These are phyloP conservation scores for Saturnispora saitoi DNA, from an alignment of 805 yeast genomes.

Conservation along the genomic window DNA sequence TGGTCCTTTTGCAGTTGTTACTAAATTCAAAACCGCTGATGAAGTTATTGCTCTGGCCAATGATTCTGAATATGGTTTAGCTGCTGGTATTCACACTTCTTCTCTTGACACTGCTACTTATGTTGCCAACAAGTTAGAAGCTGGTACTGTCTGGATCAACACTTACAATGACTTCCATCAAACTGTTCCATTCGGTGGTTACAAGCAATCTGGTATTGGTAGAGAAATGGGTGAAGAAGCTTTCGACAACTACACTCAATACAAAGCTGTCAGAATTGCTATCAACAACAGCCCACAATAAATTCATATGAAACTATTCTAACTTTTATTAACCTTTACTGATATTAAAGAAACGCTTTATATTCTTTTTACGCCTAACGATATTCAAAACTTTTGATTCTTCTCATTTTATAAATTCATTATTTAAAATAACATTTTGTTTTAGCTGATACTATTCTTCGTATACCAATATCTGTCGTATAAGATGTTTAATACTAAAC, in stretches of 20 bases:
- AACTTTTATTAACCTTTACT: not conserved
- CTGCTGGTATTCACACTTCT: slow-evolving; percentile 71
- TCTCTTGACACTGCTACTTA: slow-evolving; percentile 52
- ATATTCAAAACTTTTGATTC: not conserved
- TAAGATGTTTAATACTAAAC: too few relatives aligned
- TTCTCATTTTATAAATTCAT: not conserved
- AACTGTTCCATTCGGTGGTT: slow-evolving; percentile 76
- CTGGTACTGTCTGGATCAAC: slow-evolving; percentile 77
- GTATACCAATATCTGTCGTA: too few relatives aligned
- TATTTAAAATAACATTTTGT: too few relatives aligned
- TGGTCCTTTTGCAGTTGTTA: slow-evolving; percentile 69
- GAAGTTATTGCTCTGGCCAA: slow-evolving; percentile 62
- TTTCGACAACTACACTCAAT: slow-evolving; percentile 55
- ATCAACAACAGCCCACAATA: slow-evolving; percentile 19
- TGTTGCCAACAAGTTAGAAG: slow-evolving; percentile 55
- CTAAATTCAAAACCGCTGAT: slow-evolving; percentile 59
- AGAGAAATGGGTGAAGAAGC: slow-evolving; percentile 82
- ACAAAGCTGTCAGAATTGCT: slow-evolving; percentile 53
- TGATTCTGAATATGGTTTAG: slow-evolving; percentile 66
- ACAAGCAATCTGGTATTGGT: slow-evolving; percentile 73
- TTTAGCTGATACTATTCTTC: too few relatives aligned
- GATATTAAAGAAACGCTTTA: not conserved
- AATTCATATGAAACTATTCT: not conserved
- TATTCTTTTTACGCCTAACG: slow-evolving; percentile 1
- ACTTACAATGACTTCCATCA: slow-evolving; percentile 73